These are phyloP conservation scores for Emericellopsis cladophorae DNA, from an alignment of 2,329 filamentous ascomycete genomes.

Conservation along the genomic window DNA sequence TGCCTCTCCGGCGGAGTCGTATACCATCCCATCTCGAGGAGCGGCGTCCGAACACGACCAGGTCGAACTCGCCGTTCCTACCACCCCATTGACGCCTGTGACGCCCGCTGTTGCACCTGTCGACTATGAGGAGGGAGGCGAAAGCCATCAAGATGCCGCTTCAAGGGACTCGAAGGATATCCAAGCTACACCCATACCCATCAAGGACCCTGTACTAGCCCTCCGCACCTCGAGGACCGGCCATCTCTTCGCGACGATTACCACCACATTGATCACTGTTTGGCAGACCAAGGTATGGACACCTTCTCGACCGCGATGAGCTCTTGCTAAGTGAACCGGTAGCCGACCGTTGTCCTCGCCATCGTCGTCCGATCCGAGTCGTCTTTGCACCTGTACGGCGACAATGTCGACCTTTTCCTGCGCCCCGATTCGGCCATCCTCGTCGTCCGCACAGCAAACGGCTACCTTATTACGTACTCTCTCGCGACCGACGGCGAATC, in stretches of 20 bases:
- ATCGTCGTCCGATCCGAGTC: conserved; percentile 69
- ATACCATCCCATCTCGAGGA: conserved; percentile 9
- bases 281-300: conserved; percentile 81
- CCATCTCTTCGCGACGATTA: conserved; percentile 78
- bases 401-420: conserved; percentile 72
- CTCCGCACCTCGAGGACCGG: conserved; percentile 68
- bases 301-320: no score
- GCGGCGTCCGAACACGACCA: conserved; percentile 13
- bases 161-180: conserved; percentile 9
- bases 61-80: conserved; percentile 19
- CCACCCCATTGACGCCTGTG: conserved; percentile 39
- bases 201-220: conserved; percentile 56
- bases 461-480: conserved; percentile 90
- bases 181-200: conserved; percentile 21
- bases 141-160: conserved; percentile 6
- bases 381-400: conserved; percentile 73
- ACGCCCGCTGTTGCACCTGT: conserved; percentile 48
- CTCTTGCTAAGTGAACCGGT: neutral
- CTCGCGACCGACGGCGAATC: conserved; percentile 73
- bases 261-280: conserved; percentile 71
- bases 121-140: conserved; percentile 28
- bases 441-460: conserved; percentile 73
- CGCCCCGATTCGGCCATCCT: conserved; percentile 87
- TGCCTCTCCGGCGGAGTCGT: neutral
- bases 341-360: conserved; percentile 84